Conservation (phyloP, 805 yeast species). For the Lipomyces yamanashiensis region DNA sequence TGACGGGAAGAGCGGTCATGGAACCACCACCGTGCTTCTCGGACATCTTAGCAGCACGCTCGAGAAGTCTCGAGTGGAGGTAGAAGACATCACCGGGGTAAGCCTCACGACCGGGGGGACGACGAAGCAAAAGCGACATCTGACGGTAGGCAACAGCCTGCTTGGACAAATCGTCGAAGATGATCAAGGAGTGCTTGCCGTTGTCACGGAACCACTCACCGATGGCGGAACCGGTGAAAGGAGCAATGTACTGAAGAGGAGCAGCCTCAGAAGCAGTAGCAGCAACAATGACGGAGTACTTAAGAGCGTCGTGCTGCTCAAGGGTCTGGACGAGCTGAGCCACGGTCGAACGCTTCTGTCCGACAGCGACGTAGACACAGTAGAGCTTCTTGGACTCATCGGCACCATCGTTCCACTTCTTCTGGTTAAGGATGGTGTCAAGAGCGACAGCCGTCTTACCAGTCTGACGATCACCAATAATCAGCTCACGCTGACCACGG, state of each 20-base stretch:
- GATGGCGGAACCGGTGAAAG: conserved; percentile 99
- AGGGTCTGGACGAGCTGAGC: conserved; percentile 99
- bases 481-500: conserved; percentile 99
- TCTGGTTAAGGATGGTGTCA: conserved; percentile 98
- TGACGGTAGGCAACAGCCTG: conserved; percentile 99
- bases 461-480: conserved; percentile 99
- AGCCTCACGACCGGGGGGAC: conserved; percentile 97
- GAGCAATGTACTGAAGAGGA: conserved; percentile 99
- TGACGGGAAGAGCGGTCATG: conserved; percentile 92
- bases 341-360: conserved; percentile 99
- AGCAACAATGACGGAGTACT: conserved; percentile 97
- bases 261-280: conserved; percentile 99
- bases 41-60: conserved; percentile 97
- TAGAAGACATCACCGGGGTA: conserved; percentile 97
- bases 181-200: conserved; percentile 95
- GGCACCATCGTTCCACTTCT: conserved; percentile 94
- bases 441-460: conserved; percentile 99
- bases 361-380: conserved; percentile 99
- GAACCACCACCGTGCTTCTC: conserved; percentile 90
- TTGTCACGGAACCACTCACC: conserved; percentile 99
- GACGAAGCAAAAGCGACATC: conserved; percentile 94
- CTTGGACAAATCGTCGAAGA: conserved; percentile 97
- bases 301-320: conserved; percentile 97
- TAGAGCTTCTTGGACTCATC: conserved; percentile 98
- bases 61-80: conserved; percentile 92